Conservation (phyloP, 1,284 basidiomycete species). For the Tylopilus sp. region DNA sequence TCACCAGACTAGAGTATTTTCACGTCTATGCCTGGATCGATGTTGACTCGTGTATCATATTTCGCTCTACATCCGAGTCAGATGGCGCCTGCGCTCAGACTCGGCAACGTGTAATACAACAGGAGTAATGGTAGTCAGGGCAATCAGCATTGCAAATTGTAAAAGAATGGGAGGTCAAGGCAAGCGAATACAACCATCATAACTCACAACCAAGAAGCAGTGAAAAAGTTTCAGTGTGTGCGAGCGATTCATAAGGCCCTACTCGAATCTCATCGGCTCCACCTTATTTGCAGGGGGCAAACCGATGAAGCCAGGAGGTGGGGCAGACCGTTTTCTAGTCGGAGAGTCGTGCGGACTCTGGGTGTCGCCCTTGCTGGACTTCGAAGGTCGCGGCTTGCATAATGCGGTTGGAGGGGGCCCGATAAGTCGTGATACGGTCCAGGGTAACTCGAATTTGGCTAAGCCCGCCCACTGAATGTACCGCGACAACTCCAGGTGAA, state of each 20-base stretch:
- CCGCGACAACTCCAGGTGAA: constrained; percentile 87
- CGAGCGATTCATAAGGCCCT: neutral
- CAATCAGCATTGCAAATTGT: constrained; percentile 13
- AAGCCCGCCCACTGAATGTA: constrained; percentile 66
- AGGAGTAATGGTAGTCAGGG: constrained; percentile 8
- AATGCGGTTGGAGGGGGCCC: constrained; percentile 62
- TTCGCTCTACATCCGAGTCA: constrained; percentile 16
- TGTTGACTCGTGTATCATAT: constrained; percentile 8
- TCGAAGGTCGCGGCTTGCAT: constrained; percentile 38
- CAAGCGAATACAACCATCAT: constrained; percentile 6
- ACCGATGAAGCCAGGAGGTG: constrained; percentile 16
- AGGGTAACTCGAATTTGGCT: constrained; percentile 72
- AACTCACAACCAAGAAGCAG: constrained; percentile 7
- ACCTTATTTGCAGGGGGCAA: constrained; percentile 26
- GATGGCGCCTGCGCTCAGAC: constrained; percentile 9
- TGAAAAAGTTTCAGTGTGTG: neutral
- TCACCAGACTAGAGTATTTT: neutral
- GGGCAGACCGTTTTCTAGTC: constrained; percentile 19
- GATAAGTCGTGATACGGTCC: constrained; percentile 66
- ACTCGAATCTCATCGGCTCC: constrained; percentile 30
- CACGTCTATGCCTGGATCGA: constrained; percentile 12
- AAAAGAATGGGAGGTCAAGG: constrained; percentile 5
- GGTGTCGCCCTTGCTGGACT: constrained; percentile 8
- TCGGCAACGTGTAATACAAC: constrained; percentile 18
- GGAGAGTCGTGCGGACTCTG: constrained; percentile 22